Evolutionary conservation across 2,329 filamentous ascomycete species (phyloP).

Genomic region (Bipolaris bicolor): DNA sequence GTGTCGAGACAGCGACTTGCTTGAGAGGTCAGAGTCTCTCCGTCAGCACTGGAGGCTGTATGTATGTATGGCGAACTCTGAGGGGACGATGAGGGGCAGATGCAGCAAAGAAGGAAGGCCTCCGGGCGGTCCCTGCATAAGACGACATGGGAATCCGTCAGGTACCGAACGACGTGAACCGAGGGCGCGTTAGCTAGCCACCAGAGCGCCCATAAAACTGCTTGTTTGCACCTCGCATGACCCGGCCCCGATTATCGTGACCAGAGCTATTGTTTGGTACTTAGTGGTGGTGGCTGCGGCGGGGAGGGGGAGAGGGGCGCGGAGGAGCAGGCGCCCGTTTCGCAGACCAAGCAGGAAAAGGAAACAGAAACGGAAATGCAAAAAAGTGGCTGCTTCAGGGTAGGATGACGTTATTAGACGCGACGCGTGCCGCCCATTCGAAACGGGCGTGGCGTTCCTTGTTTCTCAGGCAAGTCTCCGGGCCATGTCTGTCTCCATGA

Average conservation of each 20-base stretch:
- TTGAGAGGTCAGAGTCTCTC: background rate
- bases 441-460: background rate
- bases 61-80: constrained; percentile 1
- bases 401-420: background rate
- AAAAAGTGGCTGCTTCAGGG: background rate
- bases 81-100: constrained; percentile 11
- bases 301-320: background rate
- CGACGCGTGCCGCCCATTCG: constrained; percentile 1
- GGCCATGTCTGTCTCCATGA: too few species aligned
- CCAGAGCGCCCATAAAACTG: constrained; percentile 24
- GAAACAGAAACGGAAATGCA: background rate
- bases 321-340: background rate
- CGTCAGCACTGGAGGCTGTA: background rate
- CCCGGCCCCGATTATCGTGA: constrained; percentile 22
- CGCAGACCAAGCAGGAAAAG: background rate
- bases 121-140: constrained; percentile 36
- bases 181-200: constrained; percentile 26
- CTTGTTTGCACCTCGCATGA: constrained; percentile 19
- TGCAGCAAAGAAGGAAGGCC: constrained; percentile 16
- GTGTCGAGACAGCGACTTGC: constrained; percentile 6
- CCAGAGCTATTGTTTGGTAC: background rate
- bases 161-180: constrained; percentile 25
- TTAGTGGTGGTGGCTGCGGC: background rate
- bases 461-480: background rate
- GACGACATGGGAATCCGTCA: constrained; percentile 26